phyloP scores from a whole-genome alignment of 2,329 filamentous ascomycete genomes.

The Claviceps africana region DNA sequence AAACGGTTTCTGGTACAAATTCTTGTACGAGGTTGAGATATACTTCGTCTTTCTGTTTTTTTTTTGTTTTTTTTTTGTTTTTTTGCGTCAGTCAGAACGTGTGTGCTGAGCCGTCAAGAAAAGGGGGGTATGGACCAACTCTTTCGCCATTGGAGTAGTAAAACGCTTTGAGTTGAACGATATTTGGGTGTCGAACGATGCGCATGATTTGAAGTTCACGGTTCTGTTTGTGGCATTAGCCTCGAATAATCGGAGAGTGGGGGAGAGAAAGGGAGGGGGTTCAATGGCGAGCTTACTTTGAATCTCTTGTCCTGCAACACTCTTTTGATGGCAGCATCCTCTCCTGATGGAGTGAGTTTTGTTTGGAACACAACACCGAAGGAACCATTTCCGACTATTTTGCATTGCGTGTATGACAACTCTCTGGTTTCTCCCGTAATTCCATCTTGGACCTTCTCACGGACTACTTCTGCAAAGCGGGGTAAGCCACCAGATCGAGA shows the following conservation, averaged over 20 bases:
- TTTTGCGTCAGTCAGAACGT: not conserved
- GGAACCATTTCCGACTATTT: slow-evolving; percentile 97
- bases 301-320: slow-evolving; percentile 98
- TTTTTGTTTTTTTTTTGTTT: no score
- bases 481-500: slow-evolving; percentile 13
- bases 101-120: not conserved
- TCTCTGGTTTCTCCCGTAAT: slow-evolving; percentile 92
- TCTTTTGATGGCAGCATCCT: slow-evolving; percentile 97
- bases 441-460: slow-evolving; percentile 97
- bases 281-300: slow-evolving; percentile 50
- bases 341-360: slow-evolving; percentile 91
- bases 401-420: slow-evolving; percentile 97
- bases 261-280: not conserved
- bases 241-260: no score
- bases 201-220: slow-evolving; percentile 99
- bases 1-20: slow-evolving; percentile 96
- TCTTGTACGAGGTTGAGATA: slow-evolving; percentile 97
- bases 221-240: slow-evolving; percentile 46
- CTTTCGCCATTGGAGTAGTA: slow-evolving; percentile 99
- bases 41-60: slow-evolving; percentile 96
- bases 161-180: slow-evolving; percentile 97
- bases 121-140: slow-evolving; percentile 37
- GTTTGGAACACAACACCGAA: slow-evolving; percentile 99
- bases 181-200: slow-evolving; percentile 96
- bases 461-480: slow-evolving; percentile 65